phyloP scores from a whole-genome alignment of 768 basidiomycete genomes.

The Crassisporium funariophilum region DNA sequence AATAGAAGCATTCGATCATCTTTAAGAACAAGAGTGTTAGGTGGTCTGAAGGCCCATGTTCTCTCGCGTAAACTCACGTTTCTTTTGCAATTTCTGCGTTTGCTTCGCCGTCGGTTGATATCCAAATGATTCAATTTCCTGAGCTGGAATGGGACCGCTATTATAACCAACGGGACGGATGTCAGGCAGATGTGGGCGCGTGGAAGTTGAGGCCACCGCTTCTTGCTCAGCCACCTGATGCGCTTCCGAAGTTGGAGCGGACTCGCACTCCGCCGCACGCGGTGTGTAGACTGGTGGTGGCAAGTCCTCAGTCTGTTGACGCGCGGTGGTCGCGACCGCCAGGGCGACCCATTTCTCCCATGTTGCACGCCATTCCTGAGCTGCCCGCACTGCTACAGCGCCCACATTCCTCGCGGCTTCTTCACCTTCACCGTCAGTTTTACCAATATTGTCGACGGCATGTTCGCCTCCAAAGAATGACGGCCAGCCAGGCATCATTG shows the following conservation, averaged over 20 bases:
- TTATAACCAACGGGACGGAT: conserved; percentile 48
- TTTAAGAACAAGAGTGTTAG: conserved; percentile 30
- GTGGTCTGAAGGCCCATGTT: not conserved
- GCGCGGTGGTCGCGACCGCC: conserved; percentile 50
- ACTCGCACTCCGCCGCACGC: conserved; percentile 37
- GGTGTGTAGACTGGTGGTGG: conserved; percentile 80
- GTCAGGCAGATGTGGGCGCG: conserved; percentile 31
- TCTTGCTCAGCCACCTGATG: conserved; percentile 7
- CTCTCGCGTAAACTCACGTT: conserved; percentile 53
- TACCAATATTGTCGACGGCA: conserved; percentile 26
- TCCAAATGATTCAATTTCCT: conserved; percentile 68
- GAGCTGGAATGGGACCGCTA: conserved; percentile 53
- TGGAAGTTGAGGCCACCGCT: conserved; percentile 18
- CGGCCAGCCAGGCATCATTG: conserved; percentile 63
- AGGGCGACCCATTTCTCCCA: conserved; percentile 80
- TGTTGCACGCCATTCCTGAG: conserved; percentile 65
- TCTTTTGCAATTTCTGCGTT: conserved; percentile 56
- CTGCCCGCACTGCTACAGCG: conserved; percentile 46
- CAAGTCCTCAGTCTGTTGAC: conserved; percentile 46
- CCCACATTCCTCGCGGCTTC: conserved; percentile 40
- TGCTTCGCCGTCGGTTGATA: conserved; percentile 58
- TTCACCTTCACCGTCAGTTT: conserved; percentile 32
- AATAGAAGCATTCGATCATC: conserved; percentile 84
- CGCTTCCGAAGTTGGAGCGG: conserved; percentile 12
- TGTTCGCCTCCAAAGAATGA: conserved; percentile 60